Base-by-base conservation (phyloP, 345 rosid species). In the Populus ilicifolia region DNA sequence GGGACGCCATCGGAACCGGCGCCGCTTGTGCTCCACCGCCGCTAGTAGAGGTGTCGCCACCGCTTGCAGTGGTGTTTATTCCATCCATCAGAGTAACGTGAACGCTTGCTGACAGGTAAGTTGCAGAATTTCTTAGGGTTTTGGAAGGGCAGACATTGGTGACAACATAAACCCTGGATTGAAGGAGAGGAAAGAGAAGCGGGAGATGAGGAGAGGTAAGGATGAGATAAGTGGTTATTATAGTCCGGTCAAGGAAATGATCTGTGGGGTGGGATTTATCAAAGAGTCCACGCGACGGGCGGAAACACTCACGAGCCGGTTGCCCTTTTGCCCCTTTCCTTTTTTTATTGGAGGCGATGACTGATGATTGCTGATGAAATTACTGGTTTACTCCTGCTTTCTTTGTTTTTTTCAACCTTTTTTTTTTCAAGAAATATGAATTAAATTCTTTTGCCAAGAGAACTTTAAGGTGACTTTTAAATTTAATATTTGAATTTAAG, bases 1-100 rank as follows among this genome's bases (percentile, higher is more conserved):
- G 75, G 48, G 79, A 20, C 9, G 75, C 84, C 65, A 63, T 80
- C 33, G 89, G 85, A 35, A 84, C n/a, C 69, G 92, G 81, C 74
- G 80, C 80, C 41, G 84, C 67, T 18, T 36, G 44, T 73, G 73
- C 67, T 12, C 69, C 80, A 59, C 72, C 80, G 66, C 75, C 74
- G 48, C 81, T 76, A 25, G 77, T 76, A 46, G 88, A 78, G 38
- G 76, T 56, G 77, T 76, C 79, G 35, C 78, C 84, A 74, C 82
- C 77, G 67, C 16, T 36, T 41, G 30, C 72, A 43, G 33, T 69
- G 70, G 10, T 52, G 23, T 44, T 35, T 10, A 62, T 38, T 25
- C 54, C 75, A 18, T 78, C 81, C 78, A 74, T 69, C 3, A 7
- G 46, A 17, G 29, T 72, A 43, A 25, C 8, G 39, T 23, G 39